phyloP scores from a whole-genome alignment of 2,329 filamentous ascomycete species.

The Aspergillus candidus region DNA sequence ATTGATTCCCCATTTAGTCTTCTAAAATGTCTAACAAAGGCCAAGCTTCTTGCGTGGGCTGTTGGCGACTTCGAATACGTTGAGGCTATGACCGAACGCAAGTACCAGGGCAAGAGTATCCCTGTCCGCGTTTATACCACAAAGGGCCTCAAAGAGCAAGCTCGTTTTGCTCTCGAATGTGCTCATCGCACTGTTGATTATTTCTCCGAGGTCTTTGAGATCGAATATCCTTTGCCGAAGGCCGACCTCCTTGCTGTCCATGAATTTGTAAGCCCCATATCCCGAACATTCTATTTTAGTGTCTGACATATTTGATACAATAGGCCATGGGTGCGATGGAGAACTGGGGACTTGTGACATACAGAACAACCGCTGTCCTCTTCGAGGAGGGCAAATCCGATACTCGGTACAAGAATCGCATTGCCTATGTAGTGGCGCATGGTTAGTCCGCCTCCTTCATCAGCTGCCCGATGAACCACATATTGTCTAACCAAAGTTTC shows the following conservation, averaged over 20 bases:
- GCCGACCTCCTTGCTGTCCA: constrained; percentile 85
- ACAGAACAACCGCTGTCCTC: constrained; percentile 90
- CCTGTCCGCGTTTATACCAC: constrained; percentile 96
- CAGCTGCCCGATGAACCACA: background rate
- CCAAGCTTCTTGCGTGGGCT: constrained; percentile 82
- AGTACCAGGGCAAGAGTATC: constrained; percentile 84
- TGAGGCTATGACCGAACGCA: constrained; percentile 80
- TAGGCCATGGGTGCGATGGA: constrained; percentile 70
- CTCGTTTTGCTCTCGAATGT: constrained; percentile 80
- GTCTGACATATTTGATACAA: constrained; percentile 10
- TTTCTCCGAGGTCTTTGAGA: constrained; percentile 88
- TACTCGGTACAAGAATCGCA: constrained; percentile 81
- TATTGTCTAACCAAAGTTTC: constrained; percentile 3
- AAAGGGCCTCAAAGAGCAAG: constrained; percentile 87
- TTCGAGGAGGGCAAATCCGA: constrained; percentile 92
- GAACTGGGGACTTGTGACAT: constrained; percentile 95
- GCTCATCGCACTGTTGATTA: constrained; percentile 92
- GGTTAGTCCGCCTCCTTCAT: constrained; percentile 26
- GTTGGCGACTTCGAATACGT: constrained; percentile 96
- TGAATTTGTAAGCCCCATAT: constrained; percentile 65
- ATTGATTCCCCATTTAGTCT: background rate
- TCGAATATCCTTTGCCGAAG: constrained; percentile 91
- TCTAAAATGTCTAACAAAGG: constrained; percentile 23
- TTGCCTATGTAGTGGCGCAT: constrained; percentile 97
- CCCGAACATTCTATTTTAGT: constrained; percentile 1